Conservation (phyloP, 345 rosid species). For the Eucalyptus lansdowneana region DNA sequence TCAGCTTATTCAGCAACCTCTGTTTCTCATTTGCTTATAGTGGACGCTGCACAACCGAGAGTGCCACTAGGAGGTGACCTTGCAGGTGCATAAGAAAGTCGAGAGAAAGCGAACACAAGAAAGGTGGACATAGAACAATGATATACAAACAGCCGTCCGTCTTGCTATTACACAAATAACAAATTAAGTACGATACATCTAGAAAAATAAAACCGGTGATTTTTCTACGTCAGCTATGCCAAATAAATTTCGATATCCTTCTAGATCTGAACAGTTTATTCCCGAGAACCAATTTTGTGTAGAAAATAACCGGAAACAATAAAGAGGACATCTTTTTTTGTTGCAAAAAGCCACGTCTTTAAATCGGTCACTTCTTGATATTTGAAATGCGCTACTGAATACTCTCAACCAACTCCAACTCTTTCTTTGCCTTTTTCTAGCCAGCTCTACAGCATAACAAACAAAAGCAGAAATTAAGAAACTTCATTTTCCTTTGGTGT, state of each 20-base stretch:
- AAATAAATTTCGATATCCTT: no score
- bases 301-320: not conserved
- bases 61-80: not conserved
- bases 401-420: not conserved
- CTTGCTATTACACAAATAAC: not conserved
- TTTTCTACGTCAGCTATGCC: not conserved
- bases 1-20: not conserved
- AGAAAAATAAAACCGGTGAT: not conserved
- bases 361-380: not conserved
- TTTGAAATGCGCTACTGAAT: not conserved
- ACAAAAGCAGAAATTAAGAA: not conserved
- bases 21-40: not conserved
- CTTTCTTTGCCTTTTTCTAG: not conserved
- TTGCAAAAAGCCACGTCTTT: not conserved
- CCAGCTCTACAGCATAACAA: not conserved
- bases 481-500: not conserved
- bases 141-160: not conserved
- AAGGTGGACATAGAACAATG: not conserved
- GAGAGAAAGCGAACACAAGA: not conserved
- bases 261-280: not conserved
- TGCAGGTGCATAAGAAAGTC: not conserved
- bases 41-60: not conserved
- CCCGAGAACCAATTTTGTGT: not conserved
- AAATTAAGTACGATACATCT: not conserved
- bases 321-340: not conserved